Evolutionary conservation across 768 basidiomycete genomes (phyloP).

Genomic region (Xanthoconium stramineum): DNA sequence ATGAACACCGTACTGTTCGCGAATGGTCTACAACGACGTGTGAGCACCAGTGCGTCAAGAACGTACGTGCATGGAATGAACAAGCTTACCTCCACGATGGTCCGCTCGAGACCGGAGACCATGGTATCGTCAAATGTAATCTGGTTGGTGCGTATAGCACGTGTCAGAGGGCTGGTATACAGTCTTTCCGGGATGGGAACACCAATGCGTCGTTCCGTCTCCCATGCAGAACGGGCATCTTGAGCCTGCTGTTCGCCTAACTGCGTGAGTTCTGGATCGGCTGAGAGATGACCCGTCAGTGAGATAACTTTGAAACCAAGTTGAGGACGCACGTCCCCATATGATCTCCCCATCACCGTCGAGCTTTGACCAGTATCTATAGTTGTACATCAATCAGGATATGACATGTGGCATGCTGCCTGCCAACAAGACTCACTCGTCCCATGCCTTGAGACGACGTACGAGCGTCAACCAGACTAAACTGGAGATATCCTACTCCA

Average conservation of each 20-base stretch:
- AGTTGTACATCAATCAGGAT: neutral
- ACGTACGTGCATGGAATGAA: neutral
- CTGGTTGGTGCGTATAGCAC: conserved; percentile 53
- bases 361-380: conserved; percentile 44
- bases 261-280: conserved; percentile 49
- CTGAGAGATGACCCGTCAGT: neutral
- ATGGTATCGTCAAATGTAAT: conserved; percentile 46
- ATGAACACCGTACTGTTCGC: conserved; percentile 61
- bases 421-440: neutral
- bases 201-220: neutral
- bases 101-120: conserved; percentile 24
- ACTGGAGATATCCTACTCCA: neutral
- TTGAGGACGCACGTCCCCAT: conserved; percentile 57
- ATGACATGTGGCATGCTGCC: neutral
- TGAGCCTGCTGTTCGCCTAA: conserved; percentile 54
- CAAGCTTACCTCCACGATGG: conserved; percentile 51
- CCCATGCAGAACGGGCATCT: conserved; percentile 6
- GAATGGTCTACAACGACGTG: conserved; percentile 46
- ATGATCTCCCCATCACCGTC: conserved; percentile 49
- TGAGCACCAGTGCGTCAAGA: neutral
- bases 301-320: neutral
- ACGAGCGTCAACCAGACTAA: neutral
- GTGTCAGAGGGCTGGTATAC: conserved; percentile 45
- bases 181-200: conserved; percentile 1
- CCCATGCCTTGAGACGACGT: neutral